A percentile compares a stretch with the other conserved stretches of the same genome.
Conservation (phyloP, 257 asterid species). For the Misopates orontium region DNA sequence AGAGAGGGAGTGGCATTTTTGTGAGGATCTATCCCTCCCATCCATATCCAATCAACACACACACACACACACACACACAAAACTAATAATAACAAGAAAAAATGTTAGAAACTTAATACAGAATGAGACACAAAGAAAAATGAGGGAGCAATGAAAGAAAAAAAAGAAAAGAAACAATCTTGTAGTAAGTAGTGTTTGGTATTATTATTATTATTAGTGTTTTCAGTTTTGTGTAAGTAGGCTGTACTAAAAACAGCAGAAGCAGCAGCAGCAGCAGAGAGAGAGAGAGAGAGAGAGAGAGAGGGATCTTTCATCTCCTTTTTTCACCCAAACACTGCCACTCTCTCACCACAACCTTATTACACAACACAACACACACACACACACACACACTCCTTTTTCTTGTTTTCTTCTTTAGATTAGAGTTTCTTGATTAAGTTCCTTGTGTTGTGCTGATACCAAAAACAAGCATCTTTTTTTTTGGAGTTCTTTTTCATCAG, state of each 20-base stretch:
- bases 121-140: conserved; percentile 32
- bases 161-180: conserved; percentile 15
- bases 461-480: conserved; percentile 19
- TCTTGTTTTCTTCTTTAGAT: background rate
- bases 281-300: conserved; percentile 47
- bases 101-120: conserved; percentile 5
- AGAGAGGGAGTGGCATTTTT: conserved; percentile 43
- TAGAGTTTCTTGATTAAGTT: background rate
- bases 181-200: conserved; percentile 35
- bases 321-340: conserved; percentile 89
- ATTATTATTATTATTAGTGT: conserved; percentile 26
- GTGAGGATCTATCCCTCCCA: conserved; percentile 41
- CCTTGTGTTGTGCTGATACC: background rate
- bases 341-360: conserved; percentile 46
- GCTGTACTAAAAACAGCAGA: conserved; percentile 45
- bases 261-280: conserved; percentile 24
- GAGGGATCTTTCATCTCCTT: conserved; percentile 51
- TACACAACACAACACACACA: conserved; percentile 33
- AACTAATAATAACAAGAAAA: conserved; percentile 4
- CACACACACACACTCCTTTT: conserved; percentile 27
- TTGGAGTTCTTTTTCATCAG: conserved; percentile 27
- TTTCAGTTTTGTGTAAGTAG: no score
- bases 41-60: conserved; percentile 11
- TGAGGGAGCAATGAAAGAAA: background rate
- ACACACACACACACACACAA: conserved; percentile 2